Percentiles rank a stretch among this genome's conserved stretches.
phyloP scores from a whole-genome alignment of 192 early-diverging fungal genomes.

The Gamsiella multidivaricata region DNA sequence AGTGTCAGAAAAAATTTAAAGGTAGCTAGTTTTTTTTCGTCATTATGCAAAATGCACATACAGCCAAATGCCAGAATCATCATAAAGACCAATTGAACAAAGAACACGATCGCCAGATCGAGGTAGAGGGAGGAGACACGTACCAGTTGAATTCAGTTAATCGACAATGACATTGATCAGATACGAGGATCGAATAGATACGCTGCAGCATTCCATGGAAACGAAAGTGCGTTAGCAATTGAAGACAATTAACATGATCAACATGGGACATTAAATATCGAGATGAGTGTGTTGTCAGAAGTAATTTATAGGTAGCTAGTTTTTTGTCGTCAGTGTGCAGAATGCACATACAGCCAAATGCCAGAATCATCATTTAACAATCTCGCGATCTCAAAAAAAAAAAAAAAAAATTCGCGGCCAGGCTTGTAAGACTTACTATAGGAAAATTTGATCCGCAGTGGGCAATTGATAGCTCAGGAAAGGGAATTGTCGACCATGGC shows the following conservation, averaged over 20 bases:
- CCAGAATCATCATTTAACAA: conserved; percentile 49
- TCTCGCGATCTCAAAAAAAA: conserved; percentile 9
- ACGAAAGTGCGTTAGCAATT: no score
- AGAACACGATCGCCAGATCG: not conserved
- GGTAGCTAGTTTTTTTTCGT: conserved; percentile 58
- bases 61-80: conserved; percentile 58
- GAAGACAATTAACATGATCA: not conserved
- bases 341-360: conserved; percentile 57
- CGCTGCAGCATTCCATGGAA: no score
- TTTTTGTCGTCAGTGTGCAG: conserved; percentile 55
- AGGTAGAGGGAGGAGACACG: not conserved
- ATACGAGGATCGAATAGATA: no score
- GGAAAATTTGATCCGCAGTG: not conserved
- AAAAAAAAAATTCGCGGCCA: not conserved
- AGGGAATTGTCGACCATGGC: no score
- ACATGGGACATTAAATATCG: not conserved
- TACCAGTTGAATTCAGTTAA: not conserved
- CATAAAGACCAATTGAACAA: conserved; percentile 2
- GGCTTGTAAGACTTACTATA: not conserved
- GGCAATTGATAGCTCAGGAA: no score
- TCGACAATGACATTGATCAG: not conserved
- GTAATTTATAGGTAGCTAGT: conserved; percentile 49
- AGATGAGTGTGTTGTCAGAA: conserved; percentile 28
- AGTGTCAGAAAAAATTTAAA: conserved; percentile 38
- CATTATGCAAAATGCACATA: conserved; percentile 50